These are phyloP conservation scores for Erysiphe pisi DNA, from an alignment of 2,329 filamentous ascomycete genomes.

Conservation along the genomic window DNA sequence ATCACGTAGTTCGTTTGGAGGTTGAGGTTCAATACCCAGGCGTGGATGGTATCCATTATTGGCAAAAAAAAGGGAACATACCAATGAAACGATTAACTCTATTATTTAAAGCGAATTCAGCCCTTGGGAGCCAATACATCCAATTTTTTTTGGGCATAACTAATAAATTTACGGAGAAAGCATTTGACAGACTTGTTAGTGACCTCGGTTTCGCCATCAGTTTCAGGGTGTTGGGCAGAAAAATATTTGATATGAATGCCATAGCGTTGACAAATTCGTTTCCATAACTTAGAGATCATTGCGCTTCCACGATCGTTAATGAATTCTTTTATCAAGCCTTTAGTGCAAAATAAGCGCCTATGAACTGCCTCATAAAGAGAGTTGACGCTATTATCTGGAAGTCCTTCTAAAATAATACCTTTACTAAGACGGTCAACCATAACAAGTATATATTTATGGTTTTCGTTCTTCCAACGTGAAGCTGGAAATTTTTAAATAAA, in stretches of 20 bases:
- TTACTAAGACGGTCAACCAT: no score
- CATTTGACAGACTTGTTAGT: neutral
- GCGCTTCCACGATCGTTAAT: no score
- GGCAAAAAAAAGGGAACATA: neutral
- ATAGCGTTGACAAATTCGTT: neutral
- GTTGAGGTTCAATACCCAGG: neutral
- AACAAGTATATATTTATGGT: no score
- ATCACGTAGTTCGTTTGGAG: no score
- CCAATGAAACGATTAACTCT: neutral
- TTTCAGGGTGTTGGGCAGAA: neutral
- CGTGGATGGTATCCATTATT: neutral
- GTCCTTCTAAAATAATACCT: neutral
- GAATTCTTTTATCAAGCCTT: neutral
- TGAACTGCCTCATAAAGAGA: neutral
- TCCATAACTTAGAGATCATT: no score
- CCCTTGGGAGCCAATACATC: constrained; percentile 1
- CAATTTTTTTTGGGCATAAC: neutral
- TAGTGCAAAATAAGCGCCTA: neutral
- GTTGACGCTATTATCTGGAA: neutral
- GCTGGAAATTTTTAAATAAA: no score
- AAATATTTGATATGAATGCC: neutral
- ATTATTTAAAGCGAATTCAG: neutral
- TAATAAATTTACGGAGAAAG: neutral
- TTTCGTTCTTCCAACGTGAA: no score
- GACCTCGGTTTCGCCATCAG: neutral